phyloP scores from a whole-genome alignment of 441 rosid genomes.

The Heliophila coronopifolia region DNA sequence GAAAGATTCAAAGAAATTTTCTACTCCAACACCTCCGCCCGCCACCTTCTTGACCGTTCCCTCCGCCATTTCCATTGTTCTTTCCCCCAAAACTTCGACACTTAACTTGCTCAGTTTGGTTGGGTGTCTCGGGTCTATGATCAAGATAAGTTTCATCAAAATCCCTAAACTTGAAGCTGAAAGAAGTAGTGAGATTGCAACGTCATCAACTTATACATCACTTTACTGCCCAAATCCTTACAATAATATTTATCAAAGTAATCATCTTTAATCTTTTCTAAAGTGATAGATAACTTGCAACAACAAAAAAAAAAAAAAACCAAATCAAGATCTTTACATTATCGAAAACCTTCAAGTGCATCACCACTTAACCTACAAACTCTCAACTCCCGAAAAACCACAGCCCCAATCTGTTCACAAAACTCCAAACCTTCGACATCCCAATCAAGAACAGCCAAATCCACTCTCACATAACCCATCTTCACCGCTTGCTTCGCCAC shows the following conservation, averaged over 20 bases:
- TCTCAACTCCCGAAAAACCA: constrained; percentile 65
- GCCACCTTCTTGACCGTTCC: constrained; percentile 49
- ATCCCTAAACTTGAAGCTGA: constrained; percentile 45
- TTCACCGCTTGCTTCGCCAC: constrained; percentile 80
- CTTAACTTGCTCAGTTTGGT: constrained; percentile 29
- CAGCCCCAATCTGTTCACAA: constrained; percentile 86
- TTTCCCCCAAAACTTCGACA: not conserved
- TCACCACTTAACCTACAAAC: constrained; percentile 72
- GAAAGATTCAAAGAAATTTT: too few relatives aligned
- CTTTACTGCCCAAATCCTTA: not conserved
- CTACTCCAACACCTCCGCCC: too few relatives aligned
- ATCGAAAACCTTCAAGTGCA: constrained; percentile 56
- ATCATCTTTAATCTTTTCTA: not conserved
- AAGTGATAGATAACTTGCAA: not conserved
- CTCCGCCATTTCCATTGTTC: constrained; percentile 26
- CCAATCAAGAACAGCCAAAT: constrained; percentile 89
- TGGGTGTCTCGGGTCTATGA: constrained; percentile 49
- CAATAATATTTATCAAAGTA: not conserved
- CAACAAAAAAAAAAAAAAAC: not conserved
- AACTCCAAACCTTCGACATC: constrained; percentile 72
- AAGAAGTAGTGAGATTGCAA: constrained; percentile 43
- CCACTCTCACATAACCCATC: constrained; percentile 85
- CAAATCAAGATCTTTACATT: constrained; percentile 23
- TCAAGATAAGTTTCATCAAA: constrained; percentile 49
- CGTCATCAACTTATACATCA: constrained; percentile 6